Percentiles rank a stretch among this genome's conserved stretches.
Conservation (phyloP, 2,329 filamentous ascomycete species). For the Aureobasidium mangrovei region DNA sequence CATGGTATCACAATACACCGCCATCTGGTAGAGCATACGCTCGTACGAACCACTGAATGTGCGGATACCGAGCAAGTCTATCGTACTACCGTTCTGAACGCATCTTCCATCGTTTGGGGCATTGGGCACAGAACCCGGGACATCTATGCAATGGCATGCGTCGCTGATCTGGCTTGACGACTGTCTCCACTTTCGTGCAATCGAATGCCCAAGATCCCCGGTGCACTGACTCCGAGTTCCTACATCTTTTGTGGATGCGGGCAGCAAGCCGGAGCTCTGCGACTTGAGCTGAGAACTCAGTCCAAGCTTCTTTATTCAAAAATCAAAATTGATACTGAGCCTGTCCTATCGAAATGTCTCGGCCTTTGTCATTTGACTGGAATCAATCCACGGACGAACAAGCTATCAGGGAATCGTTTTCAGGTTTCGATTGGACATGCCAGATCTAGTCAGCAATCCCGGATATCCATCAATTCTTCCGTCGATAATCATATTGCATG, state of each 20-base stretch:
- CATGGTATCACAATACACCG: background rate
- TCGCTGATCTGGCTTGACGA: background rate
- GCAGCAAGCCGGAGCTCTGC: background rate
- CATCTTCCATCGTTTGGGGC: background rate
- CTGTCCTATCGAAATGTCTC: too few species aligned
- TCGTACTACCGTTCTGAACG: background rate
- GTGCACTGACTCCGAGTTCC: slow-evolving; percentile 1
- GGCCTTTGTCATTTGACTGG: too few species aligned
- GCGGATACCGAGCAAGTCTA: background rate
- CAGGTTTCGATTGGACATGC: background rate
- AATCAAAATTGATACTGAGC: too few species aligned
- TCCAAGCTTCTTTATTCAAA: background rate
- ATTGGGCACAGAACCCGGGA: background rate
- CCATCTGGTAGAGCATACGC: background rate
- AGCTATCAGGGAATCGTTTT: background rate
- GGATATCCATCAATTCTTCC: background rate
- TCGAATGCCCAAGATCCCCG: background rate
- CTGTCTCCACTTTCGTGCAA: background rate
- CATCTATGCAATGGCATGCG: background rate
- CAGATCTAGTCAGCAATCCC: slow-evolving; percentile 1
- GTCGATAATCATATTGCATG: background rate
- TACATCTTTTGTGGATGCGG: background rate
- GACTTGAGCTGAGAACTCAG: background rate
- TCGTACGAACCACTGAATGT: background rate
- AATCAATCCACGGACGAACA: too few species aligned